These are phyloP conservation scores for Hypomontagnella submonticulosa DNA, from an alignment of 495 filamentous ascomycete species.

Conservation along the genomic window DNA sequence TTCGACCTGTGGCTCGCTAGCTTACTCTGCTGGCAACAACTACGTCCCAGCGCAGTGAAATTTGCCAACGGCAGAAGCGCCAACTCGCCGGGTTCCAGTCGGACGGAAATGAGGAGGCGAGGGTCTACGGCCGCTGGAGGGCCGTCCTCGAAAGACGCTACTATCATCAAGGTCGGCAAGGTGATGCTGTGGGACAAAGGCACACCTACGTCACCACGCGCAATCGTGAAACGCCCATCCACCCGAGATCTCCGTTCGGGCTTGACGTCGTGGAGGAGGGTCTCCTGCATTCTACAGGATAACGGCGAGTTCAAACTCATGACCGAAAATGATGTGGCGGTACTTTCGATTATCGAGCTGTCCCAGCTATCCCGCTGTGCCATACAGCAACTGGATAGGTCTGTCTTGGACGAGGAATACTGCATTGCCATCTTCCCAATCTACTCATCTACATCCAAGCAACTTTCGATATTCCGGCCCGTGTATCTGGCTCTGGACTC, in stretches of 20 bases:
- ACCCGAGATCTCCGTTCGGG: conserved; percentile 57
- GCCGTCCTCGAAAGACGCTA: conserved; percentile 70
- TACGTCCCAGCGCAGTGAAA: conserved; percentile 65
- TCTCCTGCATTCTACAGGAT: conserved; percentile 93
- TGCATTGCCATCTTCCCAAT: conserved; percentile 93
- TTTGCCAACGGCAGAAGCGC: conserved; percentile 40
- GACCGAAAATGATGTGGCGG: conserved; percentile 80
- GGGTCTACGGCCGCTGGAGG: conserved; percentile 65
- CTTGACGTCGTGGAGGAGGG: conserved; percentile 75
- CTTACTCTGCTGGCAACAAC: conserved; percentile 92
- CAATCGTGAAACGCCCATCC: conserved; percentile 62
- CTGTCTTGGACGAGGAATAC: conserved; percentile 93
- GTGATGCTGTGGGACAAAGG: conserved; percentile 89
- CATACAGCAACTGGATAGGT: conserved; percentile 86
- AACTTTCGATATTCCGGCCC: conserved; percentile 73
- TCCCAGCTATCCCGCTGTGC: conserved; percentile 89
- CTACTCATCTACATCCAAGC: conserved; percentile 72
- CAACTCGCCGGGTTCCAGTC: conserved; percentile 35
- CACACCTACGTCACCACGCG: conserved; percentile 61
- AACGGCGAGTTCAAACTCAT: conserved; percentile 95
- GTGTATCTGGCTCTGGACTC: conserved; percentile 89
- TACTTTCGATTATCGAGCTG: conserved; percentile 86
- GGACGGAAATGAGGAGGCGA: conserved; percentile 73
- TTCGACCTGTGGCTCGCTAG: conserved; percentile 94
- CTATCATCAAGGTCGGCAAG: conserved; percentile 97